Evolutionary conservation across 139 green algal species (phyloP), one percentile per base, ranked within the genome.

Genomic region (Auxenochlorella protothecoides): DNA sequence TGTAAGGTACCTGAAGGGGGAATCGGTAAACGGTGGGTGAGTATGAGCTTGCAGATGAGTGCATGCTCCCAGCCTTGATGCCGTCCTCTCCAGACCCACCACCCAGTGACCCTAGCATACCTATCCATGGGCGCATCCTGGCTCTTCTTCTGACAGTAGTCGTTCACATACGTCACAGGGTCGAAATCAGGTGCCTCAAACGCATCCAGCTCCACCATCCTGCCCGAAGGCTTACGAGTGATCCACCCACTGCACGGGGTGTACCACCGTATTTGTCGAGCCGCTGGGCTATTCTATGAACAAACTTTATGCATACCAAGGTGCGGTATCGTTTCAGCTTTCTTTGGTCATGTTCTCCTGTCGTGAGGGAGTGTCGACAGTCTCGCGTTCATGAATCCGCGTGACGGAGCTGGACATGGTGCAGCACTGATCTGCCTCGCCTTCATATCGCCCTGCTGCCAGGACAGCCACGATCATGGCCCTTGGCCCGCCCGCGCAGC

Each of bases 161-260:
- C 27, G 69, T 93, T 92, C 71, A 93, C 85, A 78, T 79, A 93
- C 1, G 59, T 52, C 44, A 85, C 86, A 4, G 76, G 59, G 68
- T 91, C 76, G 54, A 93, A 93, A 9, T 53, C 74, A 4, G 81
- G 63, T 12, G 83, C 78, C 10, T 59, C 69, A 68, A 93, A 93
- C 5, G 74, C 79, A 9, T 16, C n/a, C 5, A 90, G 27, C 72
- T 86, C 81, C 14, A 73, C 54, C 70, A 80, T 80, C 13, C 44
- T 69, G 16, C 55, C 44, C 14, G 14, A 63, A 10, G 59, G 59
- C 11, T 63, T 12, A 63, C 10, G 10, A 63, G 59, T 12, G 9
- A 63, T 63, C 10, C 59, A 63, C 27, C 27, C 27, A 44, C 27
- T 44, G 27, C 27, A 44, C 27, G 27, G 27, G 27, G 27, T 44